Percentiles rank a stretch among this genome's conserved stretches.
Conservation (phyloP, 306 rosid genomes). For the Cucumis sativus region Cucumber_9930_V3 NC_026661.2:10911501-10912000, state of each 20-base stretch:
- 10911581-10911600: neutral
- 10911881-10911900: constrained; percentile 18
- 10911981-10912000: constrained; percentile 35
- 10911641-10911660: constrained; percentile 84
- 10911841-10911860: constrained; percentile 38
- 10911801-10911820: constrained; percentile 33
- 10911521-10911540: neutral
- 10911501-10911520: neutral
- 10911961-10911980: constrained; percentile 15
- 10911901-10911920: constrained; percentile 20
- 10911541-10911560: neutral
- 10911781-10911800: constrained; percentile 19
- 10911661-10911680: constrained; percentile 88
- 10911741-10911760: constrained; percentile 19
- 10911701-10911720: constrained; percentile 27
- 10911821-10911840: constrained; percentile 72
- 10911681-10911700: constrained; percentile 43
- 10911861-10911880: constrained; percentile 23
- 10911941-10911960: constrained; percentile 23
- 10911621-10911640: constrained; percentile 12
- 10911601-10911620: constrained; percentile 11
- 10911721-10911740: constrained; percentile 34
- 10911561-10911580: neutral
- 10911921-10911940: constrained; percentile 25
- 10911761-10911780: constrained; percentile 22